Base-by-base conservation (phyloP, 352 stramenopile genomes). In the Globisporangium acanthophoron region DNA sequence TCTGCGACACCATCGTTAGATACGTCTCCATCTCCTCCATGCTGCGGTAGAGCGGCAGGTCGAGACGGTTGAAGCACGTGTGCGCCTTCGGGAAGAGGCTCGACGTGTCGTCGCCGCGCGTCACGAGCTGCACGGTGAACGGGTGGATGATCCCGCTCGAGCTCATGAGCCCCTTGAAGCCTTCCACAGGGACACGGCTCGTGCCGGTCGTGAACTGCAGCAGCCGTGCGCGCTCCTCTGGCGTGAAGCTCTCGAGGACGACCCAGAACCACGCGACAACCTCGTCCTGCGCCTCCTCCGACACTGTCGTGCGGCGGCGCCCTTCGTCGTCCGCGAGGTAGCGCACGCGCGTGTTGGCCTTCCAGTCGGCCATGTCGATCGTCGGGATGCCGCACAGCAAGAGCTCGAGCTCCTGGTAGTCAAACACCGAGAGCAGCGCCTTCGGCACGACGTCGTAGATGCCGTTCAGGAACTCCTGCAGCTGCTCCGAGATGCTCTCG, bases 51-150 rank as follows among this genome's bases (percentile, higher is more conserved):
- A 88, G 61, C 80, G 82, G 82, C 37, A 92, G 70, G 47, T 92
- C 82, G 41, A 92, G 77, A 18, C 84, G 73, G 58, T 94, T 94
- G 59, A 94, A 94, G 65, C 84, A 94, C 45, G 85, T 94, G 64
- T 94, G 85, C 9, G 80, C 80, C n/a, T 85, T 84, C 18, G 85
- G 80, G 45, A 82, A 91, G 15, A 87, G 54, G 18, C 73, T 67
- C 27, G 71, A 59, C 3, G 66, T 68, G 6, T 77, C 69, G n/a
- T 75, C 58, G 18, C 75, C 73, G 20, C 70, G 70, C 3, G 66
- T 59, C 3, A 92, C 64, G n/a, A 90, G 61, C 66, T 92, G 80
- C 37, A 94, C 75, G n/a, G 78, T 88, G 65, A 94, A 94, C 52
- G 71, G 69, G 56, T 90, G 79, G 50, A 90, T 85, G 50, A 86